phyloP scores from a whole-genome alignment of 2,329 filamentous ascomycete species.

The Neonectria faginata region DNA sequence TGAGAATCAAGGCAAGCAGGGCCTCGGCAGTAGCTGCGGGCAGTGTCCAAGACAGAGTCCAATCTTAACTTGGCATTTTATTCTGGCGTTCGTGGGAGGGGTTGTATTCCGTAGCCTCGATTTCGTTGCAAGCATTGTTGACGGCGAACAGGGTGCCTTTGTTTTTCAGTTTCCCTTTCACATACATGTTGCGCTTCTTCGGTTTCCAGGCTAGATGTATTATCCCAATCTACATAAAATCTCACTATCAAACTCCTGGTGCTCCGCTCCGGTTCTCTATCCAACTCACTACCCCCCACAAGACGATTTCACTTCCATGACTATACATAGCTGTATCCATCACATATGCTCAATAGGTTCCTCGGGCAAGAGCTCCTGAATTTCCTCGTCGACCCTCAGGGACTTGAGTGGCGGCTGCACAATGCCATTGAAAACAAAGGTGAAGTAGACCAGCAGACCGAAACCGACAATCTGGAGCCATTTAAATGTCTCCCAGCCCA shows the following conservation, averaged over 20 bases:
- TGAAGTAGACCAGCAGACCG: constrained; percentile 91
- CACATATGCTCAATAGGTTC: constrained; percentile 81
- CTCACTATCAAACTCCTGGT: constrained; percentile 12
- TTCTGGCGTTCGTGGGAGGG: constrained; percentile 33
- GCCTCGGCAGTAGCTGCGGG: background rate
- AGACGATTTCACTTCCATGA: background rate
- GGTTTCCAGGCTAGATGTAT: constrained; percentile 17
- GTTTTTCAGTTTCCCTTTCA: constrained; percentile 8
- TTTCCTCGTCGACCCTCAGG: constrained; percentile 66
- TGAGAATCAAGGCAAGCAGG: constrained; percentile 46
- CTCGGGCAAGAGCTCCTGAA: constrained; percentile 79
- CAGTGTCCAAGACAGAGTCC: background rate
- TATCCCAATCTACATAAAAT: constrained; percentile 12
- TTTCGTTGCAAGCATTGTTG: constrained; percentile 28
- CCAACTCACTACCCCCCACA: background rate
- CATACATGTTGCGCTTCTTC: constrained; percentile 8
- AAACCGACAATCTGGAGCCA: constrained; percentile 95
- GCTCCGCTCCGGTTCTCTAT: constrained; percentile 20
- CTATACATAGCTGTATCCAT: background rate
- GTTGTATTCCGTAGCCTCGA: constrained; percentile 21
- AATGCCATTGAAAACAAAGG: constrained; percentile 95
- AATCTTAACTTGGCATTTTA: constrained; percentile 14
- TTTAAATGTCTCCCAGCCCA: constrained; percentile 98
- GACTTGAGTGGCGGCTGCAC: constrained; percentile 83
- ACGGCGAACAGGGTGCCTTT: constrained; percentile 27